Conservation (phyloP, 768 basidiomycete species). For the Holtermannia corniformis region DNA sequence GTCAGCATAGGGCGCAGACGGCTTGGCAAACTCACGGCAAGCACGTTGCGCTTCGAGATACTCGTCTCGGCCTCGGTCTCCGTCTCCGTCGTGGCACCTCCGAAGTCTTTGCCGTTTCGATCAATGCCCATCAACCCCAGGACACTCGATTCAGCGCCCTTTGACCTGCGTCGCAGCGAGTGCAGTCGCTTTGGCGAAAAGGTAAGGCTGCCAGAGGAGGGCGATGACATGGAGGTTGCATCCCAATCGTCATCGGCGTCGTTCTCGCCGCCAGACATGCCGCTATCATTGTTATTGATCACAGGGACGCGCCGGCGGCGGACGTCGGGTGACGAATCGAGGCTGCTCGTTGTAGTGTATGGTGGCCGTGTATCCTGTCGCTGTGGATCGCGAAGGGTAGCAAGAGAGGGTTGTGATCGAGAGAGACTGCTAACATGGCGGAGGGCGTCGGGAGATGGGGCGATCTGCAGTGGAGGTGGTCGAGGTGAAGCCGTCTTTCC, state of each 20-base stretch:
- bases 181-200: conserved; percentile 16
- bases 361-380: neutral
- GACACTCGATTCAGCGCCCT: neutral
- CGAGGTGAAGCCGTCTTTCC: conserved; percentile 9
- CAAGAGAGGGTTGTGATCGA: conserved; percentile 9
- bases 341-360: neutral
- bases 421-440: neutral
- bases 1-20: neutral
- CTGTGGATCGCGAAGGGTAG: conserved; percentile 2
- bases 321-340: neutral
- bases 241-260: conserved; percentile 35
- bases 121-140: neutral
- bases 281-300: conserved; percentile 1
- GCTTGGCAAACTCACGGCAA: neutral
- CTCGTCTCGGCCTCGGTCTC: neutral
- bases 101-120: too few species aligned
- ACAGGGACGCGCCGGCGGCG: neutral
- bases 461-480: neutral
- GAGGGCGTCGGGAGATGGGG: neutral
- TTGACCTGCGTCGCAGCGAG: neutral
- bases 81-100: neutral
- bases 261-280: conserved; percentile 13
- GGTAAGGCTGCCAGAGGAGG: conserved; percentile 21
- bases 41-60: neutral
- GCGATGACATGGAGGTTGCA: conserved; percentile 15